Conservation (phyloP, 2,329 filamentous ascomycete genomes). For the Lachnum nothofagi region DNA sequence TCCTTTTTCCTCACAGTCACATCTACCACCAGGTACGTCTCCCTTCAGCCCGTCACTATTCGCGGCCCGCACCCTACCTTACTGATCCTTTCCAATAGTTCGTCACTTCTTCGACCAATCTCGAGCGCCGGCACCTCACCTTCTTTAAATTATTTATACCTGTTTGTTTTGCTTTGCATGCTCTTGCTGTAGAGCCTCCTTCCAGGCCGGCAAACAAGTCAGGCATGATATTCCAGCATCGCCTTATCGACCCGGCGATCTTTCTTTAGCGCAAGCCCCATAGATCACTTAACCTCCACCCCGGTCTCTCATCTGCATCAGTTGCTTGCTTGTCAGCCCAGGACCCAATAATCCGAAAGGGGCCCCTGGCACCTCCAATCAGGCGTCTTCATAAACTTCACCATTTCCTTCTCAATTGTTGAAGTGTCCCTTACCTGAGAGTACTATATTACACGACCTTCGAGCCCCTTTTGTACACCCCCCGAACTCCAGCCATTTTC, state of each 20-base stretch:
- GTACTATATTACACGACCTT: background rate
- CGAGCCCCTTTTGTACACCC: background rate
- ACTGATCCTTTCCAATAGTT: conserved; percentile 1
- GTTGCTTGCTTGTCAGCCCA: conserved; percentile 3
- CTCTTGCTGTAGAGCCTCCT: background rate
- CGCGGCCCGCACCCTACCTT: background rate
- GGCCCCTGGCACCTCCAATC: conserved; percentile 1
- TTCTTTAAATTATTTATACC: background rate
- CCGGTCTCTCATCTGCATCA: background rate
- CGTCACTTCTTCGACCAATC: background rate
- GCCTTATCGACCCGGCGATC: conserved; percentile 26
- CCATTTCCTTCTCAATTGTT: background rate
- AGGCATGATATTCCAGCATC: conserved; percentile 23
- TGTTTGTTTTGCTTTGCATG: background rate
- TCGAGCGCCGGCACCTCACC: background rate
- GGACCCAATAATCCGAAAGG: conserved; percentile 10
- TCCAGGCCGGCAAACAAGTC: conserved; percentile 9
- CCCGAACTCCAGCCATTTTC: background rate
- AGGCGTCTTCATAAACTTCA: background rate
- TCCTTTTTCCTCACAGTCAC: background rate
- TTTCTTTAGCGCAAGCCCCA: conserved; percentile 23
- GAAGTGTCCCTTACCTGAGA: background rate
- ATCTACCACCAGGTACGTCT: background rate
- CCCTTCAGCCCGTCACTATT: background rate
- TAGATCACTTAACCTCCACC: conserved; percentile 11